Conservation (phyloP, 1,284 basidiomycete species). For the Rhodotorula glutinis region DNA sequence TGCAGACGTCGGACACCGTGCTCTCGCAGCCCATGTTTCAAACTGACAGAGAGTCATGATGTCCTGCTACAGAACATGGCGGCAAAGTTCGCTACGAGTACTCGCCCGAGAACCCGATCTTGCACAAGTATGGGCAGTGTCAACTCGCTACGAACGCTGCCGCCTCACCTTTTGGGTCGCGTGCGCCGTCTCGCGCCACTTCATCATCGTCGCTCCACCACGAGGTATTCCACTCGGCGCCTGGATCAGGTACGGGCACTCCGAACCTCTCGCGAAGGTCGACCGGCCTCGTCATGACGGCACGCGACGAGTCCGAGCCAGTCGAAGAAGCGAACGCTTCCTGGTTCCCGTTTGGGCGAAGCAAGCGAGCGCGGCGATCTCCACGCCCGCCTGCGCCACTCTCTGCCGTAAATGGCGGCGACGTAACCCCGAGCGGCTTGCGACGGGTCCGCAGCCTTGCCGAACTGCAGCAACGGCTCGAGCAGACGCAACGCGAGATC, state of each 20-base stretch:
- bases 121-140: constrained; percentile 35
- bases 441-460: constrained; percentile 33
- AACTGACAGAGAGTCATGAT: no score
- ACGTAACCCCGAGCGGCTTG: constrained; percentile 3
- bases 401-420: neutral
- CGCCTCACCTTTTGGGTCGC: constrained; percentile 20
- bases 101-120: constrained; percentile 37
- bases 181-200: constrained; percentile 14
- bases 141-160: neutral
- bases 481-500: constrained; percentile 33
- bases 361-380: neutral
- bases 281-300: constrained; percentile 17
- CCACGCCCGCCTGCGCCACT: neutral
- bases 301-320: neutral
- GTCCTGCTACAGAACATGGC: constrained; percentile 36
- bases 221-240: constrained; percentile 25
- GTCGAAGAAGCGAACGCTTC: neutral
- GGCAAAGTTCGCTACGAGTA: constrained; percentile 39
- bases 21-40: no score
- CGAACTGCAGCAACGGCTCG: constrained; percentile 33
- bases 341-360: neutral
- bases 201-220: constrained; percentile 31
- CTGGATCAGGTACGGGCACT: neutral
- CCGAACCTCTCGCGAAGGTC: constrained; percentile 12
- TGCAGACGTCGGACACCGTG: neutral